Conservation (phyloP, 305 asterid species). For the Fraxinus paxiana region DNA sequence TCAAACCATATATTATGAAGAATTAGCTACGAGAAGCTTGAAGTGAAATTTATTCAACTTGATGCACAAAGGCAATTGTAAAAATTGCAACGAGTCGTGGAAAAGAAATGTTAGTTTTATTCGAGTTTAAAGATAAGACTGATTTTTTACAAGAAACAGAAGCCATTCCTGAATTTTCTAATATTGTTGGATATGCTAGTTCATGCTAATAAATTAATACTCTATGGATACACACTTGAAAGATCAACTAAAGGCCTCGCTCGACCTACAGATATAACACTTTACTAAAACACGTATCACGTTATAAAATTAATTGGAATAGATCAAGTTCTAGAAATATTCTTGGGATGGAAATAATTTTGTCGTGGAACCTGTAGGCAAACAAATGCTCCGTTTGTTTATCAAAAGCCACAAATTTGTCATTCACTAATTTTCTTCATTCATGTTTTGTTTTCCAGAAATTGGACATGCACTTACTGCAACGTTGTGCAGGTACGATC, state of each 20-base stretch:
- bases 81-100: not conserved
- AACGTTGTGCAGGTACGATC: constrained; percentile 63
- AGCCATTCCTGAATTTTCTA: not conserved
- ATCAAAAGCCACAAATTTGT: not conserved
- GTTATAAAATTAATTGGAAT: not conserved
- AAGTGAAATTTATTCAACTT: not conserved
- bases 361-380: not conserved
- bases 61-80: constrained; percentile 3
- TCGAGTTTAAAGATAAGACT: not conserved
- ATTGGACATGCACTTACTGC: constrained; percentile 73
- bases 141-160: not conserved
- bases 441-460: constrained; percentile 47
- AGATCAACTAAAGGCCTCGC: not conserved
- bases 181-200: not conserved
- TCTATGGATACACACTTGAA: not conserved
- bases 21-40: not conserved
- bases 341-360: not conserved
- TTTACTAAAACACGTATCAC: not conserved
- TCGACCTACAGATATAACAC: not conserved
- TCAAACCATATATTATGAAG: not conserved
- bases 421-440: constrained; percentile 30
- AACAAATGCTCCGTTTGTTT: not conserved
- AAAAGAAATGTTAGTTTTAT: not conserved
- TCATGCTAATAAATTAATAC: constrained; percentile 5
- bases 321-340: not conserved